Base-by-base conservation (phyloP, 169 alveolate genomes). In the Pseudocohnilembus persalinus region DNA sequence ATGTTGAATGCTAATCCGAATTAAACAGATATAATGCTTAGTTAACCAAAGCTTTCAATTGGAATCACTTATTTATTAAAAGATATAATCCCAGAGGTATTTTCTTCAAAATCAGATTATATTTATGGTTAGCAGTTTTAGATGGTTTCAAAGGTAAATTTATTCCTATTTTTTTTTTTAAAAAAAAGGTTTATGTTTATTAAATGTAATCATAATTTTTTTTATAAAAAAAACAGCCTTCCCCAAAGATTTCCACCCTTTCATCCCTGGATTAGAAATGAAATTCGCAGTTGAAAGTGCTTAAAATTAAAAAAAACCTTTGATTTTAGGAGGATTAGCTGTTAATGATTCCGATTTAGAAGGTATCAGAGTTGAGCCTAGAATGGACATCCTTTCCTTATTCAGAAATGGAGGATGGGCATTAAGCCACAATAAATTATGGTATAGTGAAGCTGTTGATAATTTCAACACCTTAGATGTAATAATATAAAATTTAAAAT, bases 261-360 rank as follows among this genome's bases (percentile, higher is more conserved):
- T 82, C 78, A 68, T 81, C 24, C 96, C 96, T 73, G 96, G 96
- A 1, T 79, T 92, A 34, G 96, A 92, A 84, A 78, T 90, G 68
- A 90, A 90, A 75, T 90, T 83, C 75, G 96, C 96, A 11, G 83
- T 87, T 34, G 96, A 92, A 80, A 89, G 80, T 34, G 96, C 94
- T 31, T 83, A 81, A 31, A 90, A 89, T 32, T 73, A 81, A 73
- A 91, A 92, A n/a, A 94, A 93, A 35, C 83, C 90, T 25, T 77
- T 92, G 0, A 31, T 77, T 26, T 91, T 92, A 65, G 83, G 92
- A 35, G 96, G 96, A 24, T 82, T 90, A 31, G 96, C 88, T 35
- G 33, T 92, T 35, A 77, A 88, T 64, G 83, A 89, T 33, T 87
- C 76, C 28, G 87, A 92, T 34, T 82, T 87, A 29, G 74, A 83